phyloP scores from a whole-genome alignment of 345 rosid genomes.

The Aegle marmelos region DNA sequence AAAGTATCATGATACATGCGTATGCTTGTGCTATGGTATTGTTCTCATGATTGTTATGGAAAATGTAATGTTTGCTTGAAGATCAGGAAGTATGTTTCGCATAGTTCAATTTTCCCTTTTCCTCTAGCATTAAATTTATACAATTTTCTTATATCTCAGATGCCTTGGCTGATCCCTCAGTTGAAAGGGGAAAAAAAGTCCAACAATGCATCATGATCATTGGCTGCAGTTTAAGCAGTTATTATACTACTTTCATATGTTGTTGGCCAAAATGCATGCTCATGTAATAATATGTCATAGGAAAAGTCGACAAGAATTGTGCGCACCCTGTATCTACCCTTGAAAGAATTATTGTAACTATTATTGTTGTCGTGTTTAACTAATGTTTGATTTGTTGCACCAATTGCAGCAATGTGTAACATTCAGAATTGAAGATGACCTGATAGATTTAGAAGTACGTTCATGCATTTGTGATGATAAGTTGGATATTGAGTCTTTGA shows the following conservation, averaged over 20 bases:
- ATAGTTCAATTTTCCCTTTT: background rate
- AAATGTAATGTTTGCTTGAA: background rate
- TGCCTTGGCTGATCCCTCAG: constrained; percentile 6
- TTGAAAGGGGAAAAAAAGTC: background rate
- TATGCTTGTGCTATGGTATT: background rate
- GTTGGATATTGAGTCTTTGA: constrained; percentile 50
- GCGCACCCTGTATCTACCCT: background rate
- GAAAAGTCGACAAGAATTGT: background rate
- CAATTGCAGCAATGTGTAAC: constrained; percentile 49
- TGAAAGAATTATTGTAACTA: background rate
- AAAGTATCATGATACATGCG: background rate
- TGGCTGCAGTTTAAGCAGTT: background rate
- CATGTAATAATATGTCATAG: background rate
- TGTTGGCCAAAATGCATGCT: background rate
- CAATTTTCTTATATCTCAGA: background rate
- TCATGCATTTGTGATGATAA: constrained; percentile 33
- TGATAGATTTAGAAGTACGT: constrained; percentile 39
- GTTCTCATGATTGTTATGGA: background rate
- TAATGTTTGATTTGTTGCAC: constrained; percentile 20
- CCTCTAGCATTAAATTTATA: background rate
- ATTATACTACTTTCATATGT: background rate
- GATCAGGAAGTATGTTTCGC: background rate
- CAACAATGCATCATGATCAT: background rate
- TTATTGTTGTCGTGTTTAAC: background rate
- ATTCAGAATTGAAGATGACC: constrained; percentile 55